Evolutionary conservation across 257 asterid species (phyloP), one percentile per base, ranked within the genome.

Genomic region (Forsythia viridissima): DNA sequence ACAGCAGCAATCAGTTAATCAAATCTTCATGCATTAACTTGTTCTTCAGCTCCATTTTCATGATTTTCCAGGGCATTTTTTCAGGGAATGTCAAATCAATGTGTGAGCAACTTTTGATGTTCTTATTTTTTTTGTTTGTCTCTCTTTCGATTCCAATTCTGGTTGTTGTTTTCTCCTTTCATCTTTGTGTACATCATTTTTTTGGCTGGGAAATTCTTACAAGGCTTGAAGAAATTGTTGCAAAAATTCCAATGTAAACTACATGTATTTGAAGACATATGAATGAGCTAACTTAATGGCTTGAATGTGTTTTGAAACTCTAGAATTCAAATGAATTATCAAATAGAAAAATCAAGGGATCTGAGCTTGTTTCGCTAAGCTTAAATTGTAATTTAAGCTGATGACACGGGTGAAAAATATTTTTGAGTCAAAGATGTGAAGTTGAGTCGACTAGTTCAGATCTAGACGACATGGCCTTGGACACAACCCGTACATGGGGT

Each of bases 1-100:
- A 82, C 91, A 59, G 81, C 94, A 70, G 86, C 85, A 71, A 84
- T 84, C 42, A 83, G 82, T 84, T 85, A 68, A 75, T 21, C 40
- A 37, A 37, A 24, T 37, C 6, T 48, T 40, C 74, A 63, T 41
- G n/a, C 42, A 67, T 7, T 2, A 68, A 15, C 55, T 57, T 43
- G 11, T 44, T 72, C 24, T 24, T 34, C 69, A 46, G 67, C 48
- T 80, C 71, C 68, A 24, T 68, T 72, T 71, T 48, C 41, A 40
- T 36, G 74, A 20, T 42, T 57, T 76, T 80, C 73, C 24, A 24
- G 24, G 24, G 24, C 0, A 24, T 24, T 24, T 0, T 24, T 24
- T 24, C 43, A n/a, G 63, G 79, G 69, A 69, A 18, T 18, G 70
- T 61, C 67, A 40, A 30, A 70, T 13, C 51, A 7, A 59, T 46